Evolutionary conservation across 352 stramenopile species (phyloP).

Genomic region (Globisporangium ultimum): DNA sequence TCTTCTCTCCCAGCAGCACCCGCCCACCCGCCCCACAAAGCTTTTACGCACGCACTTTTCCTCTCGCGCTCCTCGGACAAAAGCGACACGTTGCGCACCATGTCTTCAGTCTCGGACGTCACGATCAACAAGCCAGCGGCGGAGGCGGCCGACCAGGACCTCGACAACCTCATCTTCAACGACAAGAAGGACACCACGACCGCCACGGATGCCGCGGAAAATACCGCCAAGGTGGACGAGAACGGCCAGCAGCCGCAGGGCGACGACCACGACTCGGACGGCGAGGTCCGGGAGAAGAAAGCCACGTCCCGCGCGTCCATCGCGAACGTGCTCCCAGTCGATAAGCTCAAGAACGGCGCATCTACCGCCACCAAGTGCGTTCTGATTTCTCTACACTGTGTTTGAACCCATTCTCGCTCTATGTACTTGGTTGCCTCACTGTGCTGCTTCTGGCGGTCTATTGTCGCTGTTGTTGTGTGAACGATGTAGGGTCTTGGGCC

Average conservation of each 20-base stretch:
- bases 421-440: too few species aligned
- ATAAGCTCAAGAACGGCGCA: conserved; percentile 88
- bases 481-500: conserved; percentile 51
- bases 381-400: not conserved
- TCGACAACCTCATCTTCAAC: conserved; percentile 86
- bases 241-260: conserved; percentile 21
- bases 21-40: not conserved
- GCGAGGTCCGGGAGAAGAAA: conserved; percentile 52
- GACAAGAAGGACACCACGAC: conserved; percentile 52
- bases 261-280: conserved; percentile 35
- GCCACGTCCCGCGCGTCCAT: conserved; percentile 52
- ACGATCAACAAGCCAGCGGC: conserved; percentile 1
- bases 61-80: not conserved
- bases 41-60: not conserved
- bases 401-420: too few species aligned
- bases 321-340: conserved; percentile 76
- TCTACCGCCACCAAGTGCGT: conserved; percentile 72
- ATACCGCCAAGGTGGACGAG: conserved; percentile 13
- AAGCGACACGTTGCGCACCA: not conserved
- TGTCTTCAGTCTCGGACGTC: conserved; percentile 1
- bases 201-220: conserved; percentile 20
- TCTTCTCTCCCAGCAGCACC: not conserved
- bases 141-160: conserved; percentile 50
- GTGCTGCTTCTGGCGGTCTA: too few species aligned
- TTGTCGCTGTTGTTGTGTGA: not conserved